A percentile compares a stretch with the other conserved stretches of the same genome.
Conservation (phyloP, 2,329 filamentous ascomycete species). For the Herpotrichia juniperi region DNA sequence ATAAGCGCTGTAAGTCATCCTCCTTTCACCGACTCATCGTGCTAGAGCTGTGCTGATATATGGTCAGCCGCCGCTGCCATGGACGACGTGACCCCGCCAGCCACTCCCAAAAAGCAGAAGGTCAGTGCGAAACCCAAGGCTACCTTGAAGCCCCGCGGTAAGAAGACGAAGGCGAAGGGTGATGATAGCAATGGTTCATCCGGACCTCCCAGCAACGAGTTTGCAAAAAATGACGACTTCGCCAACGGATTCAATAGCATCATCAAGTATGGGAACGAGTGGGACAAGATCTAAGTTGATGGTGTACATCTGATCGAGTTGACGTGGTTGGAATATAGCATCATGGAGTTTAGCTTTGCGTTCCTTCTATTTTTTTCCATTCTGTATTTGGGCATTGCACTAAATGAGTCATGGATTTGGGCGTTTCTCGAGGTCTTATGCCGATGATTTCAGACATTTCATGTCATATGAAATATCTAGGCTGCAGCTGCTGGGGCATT, state of each 20-base stretch:
- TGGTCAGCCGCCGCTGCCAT: background rate
- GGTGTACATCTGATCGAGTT: too few relatives aligned
- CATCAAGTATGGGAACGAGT: background rate
- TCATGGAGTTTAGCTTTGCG: too few relatives aligned
- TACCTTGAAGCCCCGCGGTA: conserved; percentile 18
- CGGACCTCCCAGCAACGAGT: conserved; percentile 2
- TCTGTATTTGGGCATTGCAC: too few relatives aligned
- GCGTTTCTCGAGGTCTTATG: too few relatives aligned
- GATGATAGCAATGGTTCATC: background rate
- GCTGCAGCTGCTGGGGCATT: too few relatives aligned
- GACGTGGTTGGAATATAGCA: too few relatives aligned
- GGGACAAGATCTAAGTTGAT: too few relatives aligned
- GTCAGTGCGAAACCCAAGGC: conserved; percentile 1
- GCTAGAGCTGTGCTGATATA: too few relatives aligned
- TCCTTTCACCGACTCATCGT: background rate
- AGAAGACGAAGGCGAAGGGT: conserved; percentile 16
- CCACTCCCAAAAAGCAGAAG: conserved; percentile 17
- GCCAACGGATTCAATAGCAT: background rate
- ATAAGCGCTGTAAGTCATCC: conserved; percentile 29
- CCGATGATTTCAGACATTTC: too few relatives aligned
- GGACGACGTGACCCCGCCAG: conserved; percentile 11
- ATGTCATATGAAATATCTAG: too few relatives aligned
- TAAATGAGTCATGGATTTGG: too few relatives aligned
- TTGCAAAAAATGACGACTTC: background rate
- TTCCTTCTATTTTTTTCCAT: too few relatives aligned